Evolutionary conservation across 192 early-diverging fungal genomes (phyloP), one percentile per base, ranked within the genome.

Genomic region (Backusella luteola): DNA sequence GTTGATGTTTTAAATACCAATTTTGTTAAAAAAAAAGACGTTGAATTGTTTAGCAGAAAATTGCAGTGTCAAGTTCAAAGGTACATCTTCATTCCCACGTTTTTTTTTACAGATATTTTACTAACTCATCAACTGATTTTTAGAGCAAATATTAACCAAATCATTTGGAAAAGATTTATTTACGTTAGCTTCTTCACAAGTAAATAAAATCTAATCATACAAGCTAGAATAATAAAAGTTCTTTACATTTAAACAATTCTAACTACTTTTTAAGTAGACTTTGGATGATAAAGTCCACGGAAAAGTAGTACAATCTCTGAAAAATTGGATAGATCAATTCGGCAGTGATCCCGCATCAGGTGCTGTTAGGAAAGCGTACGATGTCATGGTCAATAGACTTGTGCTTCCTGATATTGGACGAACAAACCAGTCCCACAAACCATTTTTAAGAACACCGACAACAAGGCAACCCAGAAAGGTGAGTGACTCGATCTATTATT

Each of bases 1-100:
- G 1, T 8, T 21, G 8, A n/a, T 41, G 38, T 69, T 35, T 38
- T 21, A 7, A 38, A 9, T n/a, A 32, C 35, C 34, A 39, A 35
- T 67, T 75, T 44, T 17, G 38, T 49, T 12, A 14, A 34, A n/a
- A 29, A 29, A 26, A 14, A 15, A 81, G 80, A 21, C 77, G 29
- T 72, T 81, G 42, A 78, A 78, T 21, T 67, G 76, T 23, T 70
- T 81, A 42, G 39, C 80, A 44, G 80, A 81, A 76, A 77, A 76
- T 49, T 77, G 76, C 21, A 44, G 63, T 19, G 71, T 41, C 23
- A 81, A 81, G 44, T 77, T 81, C 14, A 41, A 74, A 66, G 49
- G 76, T 74, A 59, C 53, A 5, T 52, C 21, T 11, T 1, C 36
- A 44, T 41, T 36, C 15, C 32, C 36, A 69, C 17, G 9, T 63